Base-by-base conservation (phyloP, 2,329 filamentous ascomycete species). In the Sporothrix euskadiensis region DNA sequence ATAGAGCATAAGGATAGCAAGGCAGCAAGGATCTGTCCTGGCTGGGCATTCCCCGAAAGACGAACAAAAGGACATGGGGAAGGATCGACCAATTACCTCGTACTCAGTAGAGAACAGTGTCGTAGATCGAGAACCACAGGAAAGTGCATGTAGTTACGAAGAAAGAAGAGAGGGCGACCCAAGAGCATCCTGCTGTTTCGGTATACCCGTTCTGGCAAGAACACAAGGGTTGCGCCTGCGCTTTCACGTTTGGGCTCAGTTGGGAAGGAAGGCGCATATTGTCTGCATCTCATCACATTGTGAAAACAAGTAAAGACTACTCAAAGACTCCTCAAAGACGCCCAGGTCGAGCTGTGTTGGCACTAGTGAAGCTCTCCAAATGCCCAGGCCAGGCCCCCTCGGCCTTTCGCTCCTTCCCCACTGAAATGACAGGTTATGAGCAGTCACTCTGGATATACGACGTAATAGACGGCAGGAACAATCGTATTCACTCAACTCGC, bases 181-280 rank as follows among this genome's bases (percentile, higher is more conserved):
- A 35, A 35, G 35, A 35, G 35, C 35, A 35, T 35, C 14, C n/a
- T 30, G 22, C 52, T 57, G 22, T 4, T 14, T 41, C 61, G 61
- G 61, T 66, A 30, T 47, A 47, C 61, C 39, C 4, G 22, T 47
- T 66, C 35, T 26, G 61, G 61, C 35, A 66, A 47, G 61, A 44
- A n/a, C 10, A 12, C n/a, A 19, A 39, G 30, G 57, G 16, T 8
- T 32, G 61, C 61, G 41, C 39, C 61, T 47, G 39, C 61, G 41
- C 22, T 22, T 52, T 2, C 22, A 32, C 30, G 26, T 35, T 35
- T 52, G 44, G 65, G 65, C 66, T 39, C 32, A 56, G 66, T 30
- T 22, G 30, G 49, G 49, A 57, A 56, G 49, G 66, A 69, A 56
- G 32, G 66, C 66, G 66, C 66, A 56, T 69, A 47, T 30, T 39